Evolutionary conservation across 2,329 filamentous ascomycete species (phyloP).

Genomic region (Lachnellula suecica): DNA sequence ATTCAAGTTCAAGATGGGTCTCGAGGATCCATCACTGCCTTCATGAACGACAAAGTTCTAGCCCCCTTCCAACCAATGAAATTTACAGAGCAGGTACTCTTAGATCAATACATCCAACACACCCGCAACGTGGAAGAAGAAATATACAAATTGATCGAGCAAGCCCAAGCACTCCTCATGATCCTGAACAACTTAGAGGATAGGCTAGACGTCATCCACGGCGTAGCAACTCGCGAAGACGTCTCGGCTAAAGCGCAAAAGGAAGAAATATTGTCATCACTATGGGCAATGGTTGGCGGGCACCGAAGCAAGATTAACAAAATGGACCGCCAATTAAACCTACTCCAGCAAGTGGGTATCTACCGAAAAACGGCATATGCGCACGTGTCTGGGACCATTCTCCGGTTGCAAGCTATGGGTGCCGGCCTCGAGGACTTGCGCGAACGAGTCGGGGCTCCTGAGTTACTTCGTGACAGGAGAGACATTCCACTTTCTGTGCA

Average conservation of each 20-base stretch:
- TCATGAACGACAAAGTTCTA: slow-evolving; percentile 46
- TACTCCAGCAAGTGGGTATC: slow-evolving; percentile 63
- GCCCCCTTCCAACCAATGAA: slow-evolving; percentile 62
- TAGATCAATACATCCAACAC: slow-evolving; percentile 75
- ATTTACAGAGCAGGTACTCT: slow-evolving; percentile 60
- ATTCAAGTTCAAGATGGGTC: slow-evolving; percentile 28
- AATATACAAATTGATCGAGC: slow-evolving; percentile 64
- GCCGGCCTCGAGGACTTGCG: slow-evolving; percentile 69
- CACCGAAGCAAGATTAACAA: slow-evolving; percentile 61
- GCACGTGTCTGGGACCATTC: slow-evolving; percentile 68
- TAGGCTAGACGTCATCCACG: slow-evolving; percentile 67
- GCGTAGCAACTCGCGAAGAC: slow-evolving; percentile 64
- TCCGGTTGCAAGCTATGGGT: slow-evolving; percentile 73
- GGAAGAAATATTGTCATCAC: slow-evolving; percentile 64
- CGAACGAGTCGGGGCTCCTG: slow-evolving; percentile 68
- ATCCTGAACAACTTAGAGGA: slow-evolving; percentile 68
- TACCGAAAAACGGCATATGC: slow-evolving; percentile 66
- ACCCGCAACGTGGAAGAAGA: slow-evolving; percentile 68
- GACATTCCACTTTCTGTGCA: slow-evolving; percentile 69
- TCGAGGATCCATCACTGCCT: slow-evolving; percentile 36
- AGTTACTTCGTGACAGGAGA: slow-evolving; percentile 50
- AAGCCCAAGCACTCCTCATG: slow-evolving; percentile 66
- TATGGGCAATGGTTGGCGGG: slow-evolving; percentile 75
- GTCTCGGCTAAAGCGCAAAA: slow-evolving; percentile 56
- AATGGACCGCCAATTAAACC: slow-evolving; percentile 60